Evolutionary conservation across 805 yeast genomes (phyloP), one percentile per base, ranked within the genome.

Genomic region (Metschnikowia dekortorum): DNA sequence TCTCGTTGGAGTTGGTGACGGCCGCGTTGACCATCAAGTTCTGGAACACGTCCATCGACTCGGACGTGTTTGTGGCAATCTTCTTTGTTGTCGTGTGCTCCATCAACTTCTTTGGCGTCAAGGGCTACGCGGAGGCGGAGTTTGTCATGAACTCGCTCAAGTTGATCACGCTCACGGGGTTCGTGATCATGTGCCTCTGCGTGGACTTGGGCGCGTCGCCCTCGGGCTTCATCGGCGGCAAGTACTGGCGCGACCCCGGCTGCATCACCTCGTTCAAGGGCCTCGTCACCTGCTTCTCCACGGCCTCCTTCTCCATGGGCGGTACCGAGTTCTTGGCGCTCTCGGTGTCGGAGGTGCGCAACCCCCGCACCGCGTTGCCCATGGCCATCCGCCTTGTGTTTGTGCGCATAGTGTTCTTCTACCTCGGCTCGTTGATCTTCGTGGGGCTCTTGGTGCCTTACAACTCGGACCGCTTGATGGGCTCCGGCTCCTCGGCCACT

Each of bases 31-130:
- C 87, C 29, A 74, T 83, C 50, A 68, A 76, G 54, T 83, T 70
- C 64, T 83, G 89, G 89, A 68, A 73, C 3, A 53, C 64, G n/a
- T 39, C 47, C 5, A 71, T 82, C 44, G 76, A 81, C 57, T 70
- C 86, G 1, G 85, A 81, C 56, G 80, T 75, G 5, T 83, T 79
- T 64, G 84, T 83, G 16, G 69, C 75, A 1, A 76, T 82, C 3
- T 80, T 83, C 59, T 76, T 70, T 48, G 59, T 69, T 9, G 64
- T 81, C 7, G 70, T 82, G 31, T 57, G 77, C 10, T 51, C 66
- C 30, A 71, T 82, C 51, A 74, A 74, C 57, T 73, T 74, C 42
- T 64, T 67, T 53, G 81, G 81, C 45, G 72, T 77, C 46, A 69
- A 67, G 50, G 81, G 79, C 46, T 76, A 71, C 54, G 79, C 75